Evolutionary conservation across 345 rosid genomes (phyloP), one percentile per base, ranked within the genome.

Genomic region (Carallia pectinifolia): DNA sequence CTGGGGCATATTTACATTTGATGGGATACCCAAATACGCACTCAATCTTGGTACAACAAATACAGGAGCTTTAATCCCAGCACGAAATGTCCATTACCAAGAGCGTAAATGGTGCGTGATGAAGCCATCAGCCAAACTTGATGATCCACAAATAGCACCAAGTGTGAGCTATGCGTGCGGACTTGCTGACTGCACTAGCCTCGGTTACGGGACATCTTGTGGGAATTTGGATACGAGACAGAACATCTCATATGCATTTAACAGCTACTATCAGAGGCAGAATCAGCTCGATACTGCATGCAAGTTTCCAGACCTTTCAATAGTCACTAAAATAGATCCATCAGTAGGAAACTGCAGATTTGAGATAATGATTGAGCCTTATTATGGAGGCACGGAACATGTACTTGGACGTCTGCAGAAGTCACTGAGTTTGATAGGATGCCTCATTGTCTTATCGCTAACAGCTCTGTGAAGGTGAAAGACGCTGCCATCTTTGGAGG

Each of bases 171-270:
- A 81, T 50, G 99, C 97, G 0, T 95, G 99, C 67, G 82, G 77
- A 52, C 80, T 48, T 8, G 97, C 86, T 18, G 99, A 95, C 74
- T 95, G 99, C 77, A 92, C 97, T 0, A 75, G 85, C 58, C 96
- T 95, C 0, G 99, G 99, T 58, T 85, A 90, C 18, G 99, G 94
- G 61, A 89, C 99, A 12, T 87, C 97, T 3, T 95, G 99, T 53
- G 89, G 84, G 13, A 58, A 38, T 74, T 73, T 95, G 48, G 89
- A 92, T 63, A 79, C 76, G 18, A 65, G 44, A 66, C 83, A 82
- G 50, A 95, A 92, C 74, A 88, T 95, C 61, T 95, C 98, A 0
- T 95, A 80, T 68, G 99, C 99, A 2, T 90, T 90, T 53, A 92
- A 95, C 62, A 95, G 98, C 81, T 95, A 90, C 73, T 95, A 77